Conservation (phyloP, 1,284 basidiomycete species). For the Exsudoporus floridanus region DNA sequence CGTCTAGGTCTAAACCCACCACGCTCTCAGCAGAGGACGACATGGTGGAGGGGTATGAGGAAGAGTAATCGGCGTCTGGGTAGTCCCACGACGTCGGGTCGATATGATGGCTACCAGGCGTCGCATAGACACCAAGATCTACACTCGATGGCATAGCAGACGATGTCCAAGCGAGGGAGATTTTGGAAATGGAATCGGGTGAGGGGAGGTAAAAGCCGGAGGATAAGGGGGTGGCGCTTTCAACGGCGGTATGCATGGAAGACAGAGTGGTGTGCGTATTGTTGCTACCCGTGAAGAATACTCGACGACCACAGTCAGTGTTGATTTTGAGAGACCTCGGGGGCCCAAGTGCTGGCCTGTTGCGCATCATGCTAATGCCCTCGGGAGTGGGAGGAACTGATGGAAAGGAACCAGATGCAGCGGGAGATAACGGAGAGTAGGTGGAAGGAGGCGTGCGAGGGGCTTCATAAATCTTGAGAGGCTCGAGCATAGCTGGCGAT, state of each 20-base stretch:
- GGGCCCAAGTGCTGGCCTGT: constrained; percentile 36
- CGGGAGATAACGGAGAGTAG: constrained; percentile 41
- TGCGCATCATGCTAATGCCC: constrained; percentile 41
- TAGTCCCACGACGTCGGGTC: constrained; percentile 36
- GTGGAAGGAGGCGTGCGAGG: constrained; percentile 38
- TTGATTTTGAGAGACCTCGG: constrained; percentile 57
- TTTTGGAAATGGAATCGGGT: constrained; percentile 43
- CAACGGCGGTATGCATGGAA: constrained; percentile 73
- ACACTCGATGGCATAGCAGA: constrained; percentile 42
- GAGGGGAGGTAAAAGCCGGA: constrained; percentile 54
- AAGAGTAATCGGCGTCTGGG: constrained; percentile 32
- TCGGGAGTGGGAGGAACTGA: constrained; percentile 55
- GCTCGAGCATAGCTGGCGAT: constrained; percentile 31
- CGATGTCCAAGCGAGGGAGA: constrained; percentile 35
- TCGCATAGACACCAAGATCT: constrained; percentile 41
- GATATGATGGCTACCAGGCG: constrained; percentile 33
- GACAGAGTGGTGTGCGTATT: constrained; percentile 53
- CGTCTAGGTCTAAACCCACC: constrained; percentile 36
- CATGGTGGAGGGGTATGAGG: constrained; percentile 35
- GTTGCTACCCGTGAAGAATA: constrained; percentile 52
- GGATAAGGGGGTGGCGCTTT: constrained; percentile 51
- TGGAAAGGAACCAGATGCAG: constrained; percentile 40
- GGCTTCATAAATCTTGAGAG: constrained; percentile 35
- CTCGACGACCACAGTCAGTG: constrained; percentile 51
- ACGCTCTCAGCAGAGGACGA: constrained; percentile 34